A percentile compares a stretch with the other conserved stretches of the same genome.
Conservation (phyloP, 1,139 yeast species). For the Taphrina pruni region DNA sequence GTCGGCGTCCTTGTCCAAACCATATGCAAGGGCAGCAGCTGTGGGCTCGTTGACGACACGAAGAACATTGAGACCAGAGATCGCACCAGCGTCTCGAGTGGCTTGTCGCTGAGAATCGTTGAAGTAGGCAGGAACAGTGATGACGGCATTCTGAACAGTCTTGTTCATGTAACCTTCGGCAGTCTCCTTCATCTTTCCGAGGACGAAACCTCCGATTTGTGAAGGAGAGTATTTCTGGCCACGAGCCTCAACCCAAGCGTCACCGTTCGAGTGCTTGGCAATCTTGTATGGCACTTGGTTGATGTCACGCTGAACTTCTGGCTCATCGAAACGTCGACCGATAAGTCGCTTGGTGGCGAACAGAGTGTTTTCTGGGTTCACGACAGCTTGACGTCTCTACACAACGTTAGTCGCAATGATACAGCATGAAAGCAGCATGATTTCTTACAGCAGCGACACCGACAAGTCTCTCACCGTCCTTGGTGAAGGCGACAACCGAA, state of each 20-base stretch:
- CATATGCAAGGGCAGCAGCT: slow-evolving; percentile 98
- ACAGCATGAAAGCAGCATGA: not conserved
- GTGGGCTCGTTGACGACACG: slow-evolving; percentile 99
- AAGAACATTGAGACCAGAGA: slow-evolving; percentile 92
- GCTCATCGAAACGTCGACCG: slow-evolving; percentile 96
- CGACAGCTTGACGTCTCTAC: slow-evolving; percentile 92
- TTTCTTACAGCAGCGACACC: slow-evolving; percentile 79
- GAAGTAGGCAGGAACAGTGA: slow-evolving; percentile 97
- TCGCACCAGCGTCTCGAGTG: slow-evolving; percentile 97
- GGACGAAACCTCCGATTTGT: slow-evolving; percentile 95
- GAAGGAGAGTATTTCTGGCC: slow-evolving; percentile 95
- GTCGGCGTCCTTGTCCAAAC: slow-evolving; percentile 81
- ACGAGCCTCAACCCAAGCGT: slow-evolving; percentile 98
- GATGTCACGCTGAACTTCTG: slow-evolving; percentile 95
- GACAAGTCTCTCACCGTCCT: slow-evolving; percentile 92
- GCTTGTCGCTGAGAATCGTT: slow-evolving; percentile 99
- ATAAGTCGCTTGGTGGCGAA: slow-evolving; percentile 98
- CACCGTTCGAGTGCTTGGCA: slow-evolving; percentile 94
- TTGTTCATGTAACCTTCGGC: slow-evolving; percentile 92
- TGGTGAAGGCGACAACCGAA: slow-evolving; percentile 96
- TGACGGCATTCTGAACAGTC: slow-evolving; percentile 86
- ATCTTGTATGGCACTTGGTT: slow-evolving; percentile 97
- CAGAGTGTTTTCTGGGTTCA: slow-evolving; percentile 95
- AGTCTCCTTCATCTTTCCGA: slow-evolving; percentile 95
- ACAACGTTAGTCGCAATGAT: slow-evolving; percentile 26